Conservation (phyloP, 2,329 filamentous ascomycete species). For the Fusarium acutatum region DNA sequence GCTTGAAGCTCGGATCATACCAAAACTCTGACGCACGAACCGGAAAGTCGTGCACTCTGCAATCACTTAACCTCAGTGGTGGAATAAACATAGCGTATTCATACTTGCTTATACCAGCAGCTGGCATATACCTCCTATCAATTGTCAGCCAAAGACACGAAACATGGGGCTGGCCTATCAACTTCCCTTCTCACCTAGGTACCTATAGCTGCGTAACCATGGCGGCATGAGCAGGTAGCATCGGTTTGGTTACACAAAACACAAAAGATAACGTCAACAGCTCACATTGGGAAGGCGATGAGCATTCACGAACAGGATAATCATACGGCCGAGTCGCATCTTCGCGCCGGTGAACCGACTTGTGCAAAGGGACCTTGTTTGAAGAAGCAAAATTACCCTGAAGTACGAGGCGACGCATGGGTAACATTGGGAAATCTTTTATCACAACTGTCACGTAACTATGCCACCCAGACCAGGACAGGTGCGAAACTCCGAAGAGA, state of each 20-base stretch:
- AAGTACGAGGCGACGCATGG: background rate
- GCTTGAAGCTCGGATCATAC: background rate
- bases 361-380: background rate
- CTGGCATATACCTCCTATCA: background rate
- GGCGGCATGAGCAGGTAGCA: background rate
- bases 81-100: slow-evolving; percentile 9
- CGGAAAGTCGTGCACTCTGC: background rate
- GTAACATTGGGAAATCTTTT: background rate
- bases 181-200: background rate
- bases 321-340: slow-evolving; percentile 1
- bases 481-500: background rate
- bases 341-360: background rate
- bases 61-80: slow-evolving; percentile 18
- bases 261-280: background rate
- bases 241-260: slow-evolving; percentile 6
- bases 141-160: slow-evolving; percentile 4
- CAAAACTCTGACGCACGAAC: background rate
- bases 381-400: background rate
- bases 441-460: background rate
- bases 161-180: slow-evolving; percentile 4
- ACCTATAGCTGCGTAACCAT: slow-evolving; percentile 5
- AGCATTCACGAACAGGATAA: background rate
- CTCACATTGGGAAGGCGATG: background rate
- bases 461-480: background rate
- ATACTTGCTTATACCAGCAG: background rate